These are phyloP conservation scores for Begonia masoniana DNA, from an alignment of 306 rosid species.

Conservation along the genomic window DNA sequence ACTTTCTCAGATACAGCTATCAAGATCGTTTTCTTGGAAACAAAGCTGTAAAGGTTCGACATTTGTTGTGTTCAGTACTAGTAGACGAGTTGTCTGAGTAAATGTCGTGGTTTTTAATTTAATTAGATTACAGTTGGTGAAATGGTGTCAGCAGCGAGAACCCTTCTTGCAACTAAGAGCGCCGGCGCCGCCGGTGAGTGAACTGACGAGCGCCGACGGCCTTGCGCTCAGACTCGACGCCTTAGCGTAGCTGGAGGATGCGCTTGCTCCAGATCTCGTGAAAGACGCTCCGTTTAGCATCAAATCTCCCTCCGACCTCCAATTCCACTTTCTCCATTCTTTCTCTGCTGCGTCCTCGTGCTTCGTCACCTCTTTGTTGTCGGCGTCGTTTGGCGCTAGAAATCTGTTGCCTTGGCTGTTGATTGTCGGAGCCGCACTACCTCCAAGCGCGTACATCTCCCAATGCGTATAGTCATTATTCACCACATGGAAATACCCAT, in stretches of 20 bases:
- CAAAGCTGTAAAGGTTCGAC: no score
- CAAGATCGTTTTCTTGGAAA: no score
- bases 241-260: slow-evolving; percentile 64
- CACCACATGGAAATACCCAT: slow-evolving; percentile 94
- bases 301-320: slow-evolving; percentile 77
- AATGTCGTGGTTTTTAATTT: no score
- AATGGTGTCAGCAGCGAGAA: slow-evolving; percentile 36
- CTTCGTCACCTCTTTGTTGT: slow-evolving; percentile 75
- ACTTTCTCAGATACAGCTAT: no score
- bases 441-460: slow-evolving; percentile 89
- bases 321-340: slow-evolving; percentile 81
- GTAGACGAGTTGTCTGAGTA: no score
- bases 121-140: neutral
- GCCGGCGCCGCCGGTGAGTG: slow-evolving; percentile 70
- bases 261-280: slow-evolving; percentile 53
- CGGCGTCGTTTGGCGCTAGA: slow-evolving; percentile 46
- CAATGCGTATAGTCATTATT: slow-evolving; percentile 90
- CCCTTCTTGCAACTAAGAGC: slow-evolving; percentile 54
- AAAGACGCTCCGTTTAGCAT: slow-evolving; percentile 80
- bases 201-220: slow-evolving; percentile 45
- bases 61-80: no score
- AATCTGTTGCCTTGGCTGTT: slow-evolving; percentile 92
- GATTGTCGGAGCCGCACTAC: slow-evolving; percentile 83
- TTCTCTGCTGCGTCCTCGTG: slow-evolving; percentile 38
- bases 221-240: slow-evolving; percentile 82